Percentiles rank a stretch among this genome's conserved stretches.
These are phyloP conservation scores for Citropsis articulata DNA, from an alignment of 345 rosid genomes.

Conservation along the genomic window DNA sequence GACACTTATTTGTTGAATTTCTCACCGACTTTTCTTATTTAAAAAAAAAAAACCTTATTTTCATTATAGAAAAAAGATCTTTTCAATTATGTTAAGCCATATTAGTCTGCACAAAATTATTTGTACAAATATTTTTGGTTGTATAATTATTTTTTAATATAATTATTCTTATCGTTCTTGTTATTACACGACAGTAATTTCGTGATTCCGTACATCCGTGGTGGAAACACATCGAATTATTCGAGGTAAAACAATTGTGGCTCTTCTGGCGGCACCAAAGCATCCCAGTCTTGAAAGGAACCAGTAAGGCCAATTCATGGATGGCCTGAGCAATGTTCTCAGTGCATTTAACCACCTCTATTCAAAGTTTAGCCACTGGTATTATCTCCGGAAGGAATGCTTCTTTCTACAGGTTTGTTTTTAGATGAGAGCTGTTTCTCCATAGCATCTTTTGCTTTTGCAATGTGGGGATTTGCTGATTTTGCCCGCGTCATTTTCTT, in stretches of 20 bases:
- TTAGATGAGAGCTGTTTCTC: slow-evolving; percentile 19
- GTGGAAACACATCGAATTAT: neutral
- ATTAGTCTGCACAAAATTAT: no score
- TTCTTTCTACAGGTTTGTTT: slow-evolving; percentile 20
- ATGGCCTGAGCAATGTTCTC: slow-evolving; percentile 31
- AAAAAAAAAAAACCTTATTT: no score
- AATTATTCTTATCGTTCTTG: no score
- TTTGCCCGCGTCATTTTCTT: slow-evolving; percentile 21
- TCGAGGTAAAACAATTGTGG: neutral
- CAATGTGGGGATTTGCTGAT: slow-evolving; percentile 13
- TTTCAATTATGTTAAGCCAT: no score
- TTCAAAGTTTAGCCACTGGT: slow-evolving; percentile 18
- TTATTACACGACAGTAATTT: neutral
- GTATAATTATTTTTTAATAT: no score
- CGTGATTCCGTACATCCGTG: neutral
- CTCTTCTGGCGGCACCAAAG: neutral
- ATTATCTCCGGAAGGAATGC: slow-evolving; percentile 4
- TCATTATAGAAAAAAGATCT: no score
- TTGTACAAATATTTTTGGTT: no score
- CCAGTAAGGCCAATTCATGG: slow-evolving; percentile 28
- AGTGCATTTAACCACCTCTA: slow-evolving; percentile 28
- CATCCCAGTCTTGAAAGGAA: slow-evolving; percentile 19
- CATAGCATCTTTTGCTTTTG: slow-evolving; percentile 22
- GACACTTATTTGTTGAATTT: no score
- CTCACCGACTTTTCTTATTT: no score